These are phyloP conservation scores for Paraglomus brasilianum DNA, from an alignment of 192 early-diverging fungal genomes.

Conservation along the genomic window DNA sequence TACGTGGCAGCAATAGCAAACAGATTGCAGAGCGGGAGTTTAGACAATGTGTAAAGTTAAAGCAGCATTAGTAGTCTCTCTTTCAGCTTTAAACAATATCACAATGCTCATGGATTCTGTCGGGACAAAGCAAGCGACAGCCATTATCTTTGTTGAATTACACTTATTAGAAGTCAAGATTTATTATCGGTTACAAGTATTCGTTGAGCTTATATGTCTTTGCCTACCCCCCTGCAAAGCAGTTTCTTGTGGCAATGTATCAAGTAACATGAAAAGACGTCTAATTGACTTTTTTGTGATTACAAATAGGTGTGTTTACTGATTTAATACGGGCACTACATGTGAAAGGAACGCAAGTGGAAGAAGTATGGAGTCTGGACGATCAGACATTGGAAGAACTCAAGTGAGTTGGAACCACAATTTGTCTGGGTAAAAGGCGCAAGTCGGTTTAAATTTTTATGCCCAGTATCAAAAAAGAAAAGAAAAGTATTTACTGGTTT, in stretches of 20 bases:
- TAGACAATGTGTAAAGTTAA: too few relatives aligned
- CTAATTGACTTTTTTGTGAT: not conserved
- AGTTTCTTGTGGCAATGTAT: not conserved
- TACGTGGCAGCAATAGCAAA: too few relatives aligned
- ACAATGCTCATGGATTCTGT: too few relatives aligned
- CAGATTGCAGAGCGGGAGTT: too few relatives aligned
- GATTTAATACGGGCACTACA: slow-evolving; percentile 78
- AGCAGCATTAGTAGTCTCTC: too few relatives aligned
- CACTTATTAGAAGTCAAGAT: too few relatives aligned
- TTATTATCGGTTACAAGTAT: too few relatives aligned
- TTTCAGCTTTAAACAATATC: too few relatives aligned
- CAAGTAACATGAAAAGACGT: not conserved
- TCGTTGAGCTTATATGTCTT: too few relatives aligned
- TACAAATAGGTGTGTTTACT: slow-evolving; percentile 67
- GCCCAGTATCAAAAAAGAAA: not conserved
- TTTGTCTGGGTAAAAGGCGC: not conserved
- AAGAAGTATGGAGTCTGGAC: slow-evolving; percentile 79
- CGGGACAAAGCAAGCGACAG: too few relatives aligned
- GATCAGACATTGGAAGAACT: slow-evolving; percentile 55
- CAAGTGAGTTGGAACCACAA: slow-evolving; percentile 45
- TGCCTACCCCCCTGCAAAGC: too few relatives aligned
- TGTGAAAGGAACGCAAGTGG: slow-evolving; percentile 69
- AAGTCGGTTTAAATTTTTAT: not conserved
- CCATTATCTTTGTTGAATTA: too few relatives aligned
- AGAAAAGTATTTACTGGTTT: not conserved